Conservation (phyloP, 345 rosid species). For the Rhizophora apiculata region DNA sequence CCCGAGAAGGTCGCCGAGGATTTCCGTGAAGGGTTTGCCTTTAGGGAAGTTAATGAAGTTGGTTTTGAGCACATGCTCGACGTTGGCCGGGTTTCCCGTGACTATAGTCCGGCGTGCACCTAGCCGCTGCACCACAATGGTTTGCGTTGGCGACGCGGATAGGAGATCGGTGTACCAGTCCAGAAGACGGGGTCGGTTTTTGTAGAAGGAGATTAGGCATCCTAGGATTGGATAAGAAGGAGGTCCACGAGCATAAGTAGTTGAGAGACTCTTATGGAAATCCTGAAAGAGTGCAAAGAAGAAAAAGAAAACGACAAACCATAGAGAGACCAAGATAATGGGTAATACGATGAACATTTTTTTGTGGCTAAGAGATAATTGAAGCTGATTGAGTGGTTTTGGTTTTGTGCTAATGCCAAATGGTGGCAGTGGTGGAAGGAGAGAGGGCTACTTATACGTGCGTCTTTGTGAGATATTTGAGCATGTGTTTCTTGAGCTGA, state of each 20-base stretch:
- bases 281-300: neutral
- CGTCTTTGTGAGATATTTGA: too few species aligned
- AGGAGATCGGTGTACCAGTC: slow-evolving; percentile 76
- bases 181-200: slow-evolving; percentile 55
- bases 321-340: slow-evolving; percentile 13
- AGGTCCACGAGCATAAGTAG: slow-evolving; percentile 10
- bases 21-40: slow-evolving; percentile 71
- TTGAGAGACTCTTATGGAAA: neutral
- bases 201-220: slow-evolving; percentile 59
- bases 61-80: slow-evolving; percentile 63
- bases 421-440: neutral
- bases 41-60: slow-evolving; percentile 73
- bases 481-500: slow-evolving; percentile 5
- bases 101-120: slow-evolving; percentile 57
- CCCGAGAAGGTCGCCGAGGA: slow-evolving; percentile 80
- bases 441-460: neutral
- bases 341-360: slow-evolving; percentile 12
- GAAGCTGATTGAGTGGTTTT: too few species aligned
- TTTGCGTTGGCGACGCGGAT: slow-evolving; percentile 47
- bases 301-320: slow-evolving; percentile 15
- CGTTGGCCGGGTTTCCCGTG: slow-evolving; percentile 67
- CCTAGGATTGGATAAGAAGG: slow-evolving; percentile 64
- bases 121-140: slow-evolving; percentile 49
- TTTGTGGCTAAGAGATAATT: too few species aligned
- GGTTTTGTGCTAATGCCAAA: too few species aligned